A percentile compares a stretch with the other conserved stretches of the same genome.
These are phyloP conservation scores for Pulveroboletus ravenelii DNA, from an alignment of 768 basidiomycete genomes.

Conservation along the genomic window DNA sequence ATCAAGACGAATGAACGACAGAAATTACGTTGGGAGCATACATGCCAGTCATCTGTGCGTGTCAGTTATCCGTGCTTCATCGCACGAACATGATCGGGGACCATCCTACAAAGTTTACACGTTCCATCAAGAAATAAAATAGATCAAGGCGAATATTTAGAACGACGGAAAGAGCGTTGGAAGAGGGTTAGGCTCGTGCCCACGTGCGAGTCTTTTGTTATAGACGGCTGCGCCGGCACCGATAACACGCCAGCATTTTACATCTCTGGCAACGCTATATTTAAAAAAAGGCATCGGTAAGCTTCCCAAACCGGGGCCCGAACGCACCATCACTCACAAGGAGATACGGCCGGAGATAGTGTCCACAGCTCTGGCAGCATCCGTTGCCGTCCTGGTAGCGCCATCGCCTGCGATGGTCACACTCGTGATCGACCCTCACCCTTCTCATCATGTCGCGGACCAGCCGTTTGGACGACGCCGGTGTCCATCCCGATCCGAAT, in stretches of 20 bases:
- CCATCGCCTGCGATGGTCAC: slow-evolving; percentile 40
- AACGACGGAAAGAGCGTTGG: too few species aligned
- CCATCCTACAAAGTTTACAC: too few species aligned
- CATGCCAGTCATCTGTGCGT: too few species aligned
- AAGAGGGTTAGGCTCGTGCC: too few species aligned
- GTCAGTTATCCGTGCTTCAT: too few species aligned
- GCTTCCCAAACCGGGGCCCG: not conserved
- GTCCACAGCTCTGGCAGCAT: slow-evolving; percentile 43
- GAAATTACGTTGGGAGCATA: too few species aligned
- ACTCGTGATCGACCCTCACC: slow-evolving; percentile 53
- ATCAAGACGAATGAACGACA: too few species aligned
- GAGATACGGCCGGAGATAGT: slow-evolving; percentile 40
- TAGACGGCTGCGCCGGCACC: slow-evolving; percentile 36
- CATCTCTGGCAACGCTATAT: slow-evolving; percentile 32
- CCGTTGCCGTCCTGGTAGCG: slow-evolving; percentile 39
- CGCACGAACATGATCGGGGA: too few species aligned
- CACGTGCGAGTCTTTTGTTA: slow-evolving; percentile 2
- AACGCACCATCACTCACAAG: slow-evolving; percentile 36
- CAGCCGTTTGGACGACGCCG: slow-evolving; percentile 9
- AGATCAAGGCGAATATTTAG: too few species aligned
- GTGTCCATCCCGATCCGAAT: not conserved
- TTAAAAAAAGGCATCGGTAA: not conserved
- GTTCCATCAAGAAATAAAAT: too few species aligned
- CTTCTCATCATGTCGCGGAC: slow-evolving; percentile 32
- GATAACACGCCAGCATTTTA: slow-evolving; percentile 32